phyloP scores from a whole-genome alignment of 148 eudicot genomes.

The Beta vulgaris region DNA sequence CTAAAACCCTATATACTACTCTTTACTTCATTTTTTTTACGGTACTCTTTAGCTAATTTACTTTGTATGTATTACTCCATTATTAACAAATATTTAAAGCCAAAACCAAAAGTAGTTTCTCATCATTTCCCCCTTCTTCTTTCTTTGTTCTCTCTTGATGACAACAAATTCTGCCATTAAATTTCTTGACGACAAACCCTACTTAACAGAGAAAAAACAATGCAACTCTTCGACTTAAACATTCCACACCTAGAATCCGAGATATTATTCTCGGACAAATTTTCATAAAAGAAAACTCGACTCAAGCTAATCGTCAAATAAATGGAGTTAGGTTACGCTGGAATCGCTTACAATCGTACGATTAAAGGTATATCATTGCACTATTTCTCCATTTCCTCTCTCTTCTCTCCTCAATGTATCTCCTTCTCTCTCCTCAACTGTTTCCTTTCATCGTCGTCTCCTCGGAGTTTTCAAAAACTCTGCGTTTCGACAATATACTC shows the following conservation, averaged over 20 bases:
- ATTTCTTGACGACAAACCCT: background rate
- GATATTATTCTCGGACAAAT: constrained; percentile 28
- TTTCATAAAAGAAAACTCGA: constrained; percentile 43
- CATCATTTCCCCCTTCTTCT: no score
- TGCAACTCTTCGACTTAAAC: constrained; percentile 84
- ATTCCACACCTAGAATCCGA: constrained; percentile 67
- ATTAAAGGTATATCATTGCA: constrained; percentile 71
- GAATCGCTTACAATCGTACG: constrained; percentile 70
- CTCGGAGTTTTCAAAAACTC: constrained; percentile 35
- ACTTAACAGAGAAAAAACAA: constrained; percentile 4
- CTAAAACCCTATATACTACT: no score
- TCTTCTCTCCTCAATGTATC: constrained; percentile 45
- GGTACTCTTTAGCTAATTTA: no score
- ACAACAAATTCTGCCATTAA: background rate
- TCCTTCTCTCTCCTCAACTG: constrained; percentile 47
- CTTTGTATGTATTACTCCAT: no score
- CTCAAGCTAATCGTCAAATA: constrained; percentile 52
- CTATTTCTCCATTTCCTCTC: constrained; percentile 58
- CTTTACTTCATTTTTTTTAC: no score
- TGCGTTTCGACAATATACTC: constrained; percentile 75
- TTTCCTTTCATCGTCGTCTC: constrained; percentile 52
- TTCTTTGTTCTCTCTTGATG: no score
- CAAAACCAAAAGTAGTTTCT: no score
- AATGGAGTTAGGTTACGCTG: constrained; percentile 76
- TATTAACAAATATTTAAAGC: no score